A percentile compares a stretch with the other conserved stretches of the same genome.
Evolutionary conservation across 2,329 filamentous ascomycete species (phyloP).

Genomic region (Claviceps arundinis): DNA sequence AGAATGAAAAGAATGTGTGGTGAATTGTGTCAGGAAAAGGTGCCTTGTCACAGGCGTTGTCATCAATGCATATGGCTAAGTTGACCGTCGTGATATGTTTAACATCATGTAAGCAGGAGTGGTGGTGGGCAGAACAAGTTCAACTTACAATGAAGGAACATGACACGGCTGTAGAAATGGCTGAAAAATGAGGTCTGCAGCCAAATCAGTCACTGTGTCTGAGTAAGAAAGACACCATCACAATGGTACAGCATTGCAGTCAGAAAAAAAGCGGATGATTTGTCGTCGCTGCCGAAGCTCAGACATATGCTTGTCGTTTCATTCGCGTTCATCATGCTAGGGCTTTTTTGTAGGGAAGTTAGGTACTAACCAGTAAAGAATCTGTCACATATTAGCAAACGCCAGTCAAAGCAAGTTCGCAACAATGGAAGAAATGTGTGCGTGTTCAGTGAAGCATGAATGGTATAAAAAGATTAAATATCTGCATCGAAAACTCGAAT

Average conservation of each 20-base stretch:
- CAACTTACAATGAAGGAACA: constrained; percentile 14
- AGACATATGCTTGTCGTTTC: constrained; percentile 97
- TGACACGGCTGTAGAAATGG: neutral
- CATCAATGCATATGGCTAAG: constrained; percentile 34
- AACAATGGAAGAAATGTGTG: neutral
- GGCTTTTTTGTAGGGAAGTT: constrained; percentile 5
- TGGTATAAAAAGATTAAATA: constrained; percentile 52
- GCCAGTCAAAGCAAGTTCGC: constrained; percentile 1
- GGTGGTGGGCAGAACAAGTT: neutral
- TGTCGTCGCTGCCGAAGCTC: constrained; percentile 47
- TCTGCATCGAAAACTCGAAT: constrained; percentile 62
- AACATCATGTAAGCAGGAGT: constrained; percentile 23
- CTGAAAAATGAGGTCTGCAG: neutral
- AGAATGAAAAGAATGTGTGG: neutral
- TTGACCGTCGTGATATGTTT: constrained; percentile 35
- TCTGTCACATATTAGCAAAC: constrained; percentile 11
- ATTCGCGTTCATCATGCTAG: constrained; percentile 68
- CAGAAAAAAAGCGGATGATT: constrained; percentile 18
- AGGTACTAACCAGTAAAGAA: constrained; percentile 11
- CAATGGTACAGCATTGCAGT: constrained; percentile 7
- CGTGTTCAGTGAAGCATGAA: constrained; percentile 51
- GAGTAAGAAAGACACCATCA: constrained; percentile 4
- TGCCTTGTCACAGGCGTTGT: constrained; percentile 34
- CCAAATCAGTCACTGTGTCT: neutral
- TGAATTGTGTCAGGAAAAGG: constrained; percentile 15